Percentiles rank a stretch among this genome's conserved stretches.
phyloP scores from a whole-genome alignment of 257 asterid species.

The Lantana camara region DNA sequence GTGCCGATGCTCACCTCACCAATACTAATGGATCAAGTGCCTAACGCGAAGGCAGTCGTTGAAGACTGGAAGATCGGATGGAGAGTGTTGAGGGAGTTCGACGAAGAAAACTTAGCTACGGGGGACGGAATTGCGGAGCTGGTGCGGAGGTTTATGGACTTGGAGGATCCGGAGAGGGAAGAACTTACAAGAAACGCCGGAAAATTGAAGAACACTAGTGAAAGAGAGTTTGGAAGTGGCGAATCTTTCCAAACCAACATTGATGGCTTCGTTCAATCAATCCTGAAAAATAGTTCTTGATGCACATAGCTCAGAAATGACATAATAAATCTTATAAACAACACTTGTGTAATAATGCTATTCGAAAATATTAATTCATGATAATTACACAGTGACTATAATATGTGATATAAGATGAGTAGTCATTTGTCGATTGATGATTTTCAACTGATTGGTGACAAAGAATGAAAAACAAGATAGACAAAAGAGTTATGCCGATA shows the following conservation, averaged over 20 bases:
- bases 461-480: no score
- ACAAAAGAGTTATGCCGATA: no score
- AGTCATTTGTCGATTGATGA: no score
- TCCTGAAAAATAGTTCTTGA: not conserved
- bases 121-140: conserved; percentile 35
- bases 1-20: conserved; percentile 60
- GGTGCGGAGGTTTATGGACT: conserved; percentile 48
- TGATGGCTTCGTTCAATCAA: conserved; percentile 34
- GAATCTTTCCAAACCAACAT: conserved; percentile 34
- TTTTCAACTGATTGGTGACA: no score
- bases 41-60: conserved; percentile 53
- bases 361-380: no score
- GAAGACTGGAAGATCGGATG: conserved; percentile 64
- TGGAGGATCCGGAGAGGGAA: conserved; percentile 42
- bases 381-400: no score
- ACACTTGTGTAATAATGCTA: no score
- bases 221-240: conserved; percentile 38
- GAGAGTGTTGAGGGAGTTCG: conserved; percentile 47
- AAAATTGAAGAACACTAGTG: conserved; percentile 36
- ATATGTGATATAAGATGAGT: no score
- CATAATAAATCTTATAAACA: no score
- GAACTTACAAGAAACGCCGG: conserved; percentile 43
- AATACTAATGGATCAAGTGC: conserved; percentile 49
- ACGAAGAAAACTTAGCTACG: conserved; percentile 27
- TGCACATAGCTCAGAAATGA: no score